Evolutionary conservation across 2,329 filamentous ascomycete genomes (phyloP), one percentile per base, ranked within the genome.

Genomic region (Trichophyton mentagrophytes): DNA sequence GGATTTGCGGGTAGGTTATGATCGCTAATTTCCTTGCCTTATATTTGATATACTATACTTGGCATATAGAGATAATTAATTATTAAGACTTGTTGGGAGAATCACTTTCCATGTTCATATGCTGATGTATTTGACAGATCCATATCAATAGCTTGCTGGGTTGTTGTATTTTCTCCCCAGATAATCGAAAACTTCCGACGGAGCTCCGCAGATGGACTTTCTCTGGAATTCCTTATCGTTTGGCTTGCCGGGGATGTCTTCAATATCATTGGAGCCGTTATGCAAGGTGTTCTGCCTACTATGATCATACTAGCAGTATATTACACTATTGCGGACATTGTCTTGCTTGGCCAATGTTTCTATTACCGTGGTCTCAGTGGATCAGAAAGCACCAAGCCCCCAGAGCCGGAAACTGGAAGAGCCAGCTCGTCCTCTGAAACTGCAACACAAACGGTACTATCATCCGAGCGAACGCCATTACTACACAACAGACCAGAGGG

Each of bases 241-340:
- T 99, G 93, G 93, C 81, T 96, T 1, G 80, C 86, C 1, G 93
- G 93, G 59, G 93, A 99, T 84, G 85, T 96, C 66, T 96, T 96
- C 80, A 97, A 97, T 71, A 95, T 96, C 64, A 80, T 95, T 2
- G 92, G 92, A n/a, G 89, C 90, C 17, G 84, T 96, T 15, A 74
- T 96, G 9, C 92, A 97, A 72, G 88, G 89, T 60, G 92, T 99
- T 5, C 75, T 97, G 60, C 91, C 93, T 1, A 99, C 92, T 0
- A 96, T 97, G 90, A 86, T 89, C 64, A 95, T 96, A 59, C 79
- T 96, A n/a, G 91, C 91, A 11, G 82, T 96, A 15, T 96, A 96
- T 73, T 96, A 97, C 72, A 95, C 91, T 15, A 80, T 95, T 42
- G 90, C 90, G 63, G 92, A 97, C 70, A 82, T 96, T 47, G 90